A percentile compares a stretch with the other conserved stretches of the same genome.
phyloP scores from a whole-genome alignment of 1,284 basidiomycete species.

The Calocybe gambosa region DNA sequence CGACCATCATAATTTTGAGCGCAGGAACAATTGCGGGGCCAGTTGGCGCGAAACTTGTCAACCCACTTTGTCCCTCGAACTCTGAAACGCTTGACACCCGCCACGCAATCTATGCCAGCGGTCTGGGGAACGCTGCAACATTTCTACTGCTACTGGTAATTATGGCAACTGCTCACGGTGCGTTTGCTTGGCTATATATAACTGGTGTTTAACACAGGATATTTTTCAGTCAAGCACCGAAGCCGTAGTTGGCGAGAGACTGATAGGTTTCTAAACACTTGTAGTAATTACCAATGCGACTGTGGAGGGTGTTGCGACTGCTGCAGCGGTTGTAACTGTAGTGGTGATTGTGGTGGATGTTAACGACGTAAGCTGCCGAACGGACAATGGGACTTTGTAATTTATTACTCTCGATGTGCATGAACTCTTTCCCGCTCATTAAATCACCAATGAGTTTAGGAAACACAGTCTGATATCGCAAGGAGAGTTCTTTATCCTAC shows the following conservation, averaged over 20 bases:
- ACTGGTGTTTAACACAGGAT: background rate
- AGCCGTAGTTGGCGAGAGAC: background rate
- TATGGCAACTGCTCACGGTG: background rate
- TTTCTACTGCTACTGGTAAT: background rate
- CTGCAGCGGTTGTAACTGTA: slow-evolving; percentile 4
- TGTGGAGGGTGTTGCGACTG: background rate
- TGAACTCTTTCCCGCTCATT: too few relatives aligned
- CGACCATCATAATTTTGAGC: background rate
- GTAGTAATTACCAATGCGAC: background rate
- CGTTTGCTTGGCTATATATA: background rate
- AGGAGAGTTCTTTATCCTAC: too few relatives aligned
- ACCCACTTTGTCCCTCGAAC: background rate
- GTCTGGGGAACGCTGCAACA: background rate
- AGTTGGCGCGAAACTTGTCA: slow-evolving; percentile 4
- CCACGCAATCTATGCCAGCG: slow-evolving; percentile 5
- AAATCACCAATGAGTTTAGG: too few relatives aligned
- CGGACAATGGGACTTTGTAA: background rate
- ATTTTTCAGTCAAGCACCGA: background rate
- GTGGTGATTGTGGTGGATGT: background rate
- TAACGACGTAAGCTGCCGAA: background rate
- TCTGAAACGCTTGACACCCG: slow-evolving; percentile 1
- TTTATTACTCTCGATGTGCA: slow-evolving; percentile 1
- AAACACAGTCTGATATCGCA: too few relatives aligned
- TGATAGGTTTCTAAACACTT: background rate
- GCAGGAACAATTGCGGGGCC: slow-evolving; percentile 4